phyloP scores from a whole-genome alignment of 2,329 filamentous ascomycete genomes.

The Ophiostoma piceae region DNA sequence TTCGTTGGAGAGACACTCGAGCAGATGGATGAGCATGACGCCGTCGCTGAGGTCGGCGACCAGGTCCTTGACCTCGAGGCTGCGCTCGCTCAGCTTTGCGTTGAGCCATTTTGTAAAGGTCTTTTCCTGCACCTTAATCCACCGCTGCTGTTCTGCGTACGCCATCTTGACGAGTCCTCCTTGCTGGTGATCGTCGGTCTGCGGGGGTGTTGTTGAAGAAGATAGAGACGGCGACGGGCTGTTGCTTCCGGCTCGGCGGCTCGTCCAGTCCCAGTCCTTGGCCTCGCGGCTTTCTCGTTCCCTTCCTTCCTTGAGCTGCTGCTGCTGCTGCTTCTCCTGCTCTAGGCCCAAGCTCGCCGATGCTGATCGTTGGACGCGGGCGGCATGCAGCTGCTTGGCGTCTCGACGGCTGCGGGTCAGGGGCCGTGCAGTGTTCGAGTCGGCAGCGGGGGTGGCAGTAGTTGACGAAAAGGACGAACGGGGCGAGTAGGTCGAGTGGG shows the following conservation, averaged over 20 bases:
- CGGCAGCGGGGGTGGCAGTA: not conserved
- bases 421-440: slow-evolving; percentile 24
- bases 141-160: slow-evolving; percentile 59
- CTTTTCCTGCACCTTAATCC: slow-evolving; percentile 87
- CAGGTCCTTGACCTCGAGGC: slow-evolving; percentile 78
- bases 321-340: slow-evolving; percentile 7
- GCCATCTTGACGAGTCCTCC: slow-evolving; percentile 49
- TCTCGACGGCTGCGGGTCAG: slow-evolving; percentile 40
- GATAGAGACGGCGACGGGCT: slow-evolving; percentile 19
- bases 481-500: not conserved
- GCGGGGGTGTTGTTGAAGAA: not conserved
- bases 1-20: slow-evolving; percentile 92
- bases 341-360: slow-evolving; percentile 34
- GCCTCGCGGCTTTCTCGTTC: slow-evolving; percentile 11
- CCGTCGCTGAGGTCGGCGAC: slow-evolving; percentile 89
- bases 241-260: slow-evolving; percentile 21
- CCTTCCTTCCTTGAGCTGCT: slow-evolving; percentile 9
- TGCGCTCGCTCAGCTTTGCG: slow-evolving; percentile 77
- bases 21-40: slow-evolving; percentile 90
- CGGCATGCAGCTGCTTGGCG: slow-evolving; percentile 48
- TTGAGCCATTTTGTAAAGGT: slow-evolving; percentile 99
- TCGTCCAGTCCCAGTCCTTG: slow-evolving; percentile 24
- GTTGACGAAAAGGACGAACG: slow-evolving; percentile 10
- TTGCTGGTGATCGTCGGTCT: slow-evolving; percentile 23
- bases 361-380: slow-evolving; percentile 43